phyloP scores from a whole-genome alignment of 352 stramenopile species.

The Thalassiosira mediterranea region DNA sequence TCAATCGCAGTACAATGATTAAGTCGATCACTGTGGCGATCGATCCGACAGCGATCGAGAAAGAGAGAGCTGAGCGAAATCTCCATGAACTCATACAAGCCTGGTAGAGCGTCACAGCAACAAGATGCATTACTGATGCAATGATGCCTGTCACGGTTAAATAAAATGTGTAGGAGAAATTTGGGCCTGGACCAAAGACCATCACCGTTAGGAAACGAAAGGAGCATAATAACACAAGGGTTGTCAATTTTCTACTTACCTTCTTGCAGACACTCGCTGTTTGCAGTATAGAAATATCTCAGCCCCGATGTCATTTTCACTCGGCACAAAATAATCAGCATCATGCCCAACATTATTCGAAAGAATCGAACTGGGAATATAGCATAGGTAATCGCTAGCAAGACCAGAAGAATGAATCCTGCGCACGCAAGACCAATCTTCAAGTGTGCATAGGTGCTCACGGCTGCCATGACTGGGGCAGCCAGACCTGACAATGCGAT shows the following conservation, averaged over 20 bases:
- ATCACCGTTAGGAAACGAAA: neutral
- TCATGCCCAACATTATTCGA: conserved; percentile 4
- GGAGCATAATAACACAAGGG: neutral
- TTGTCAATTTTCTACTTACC: neutral
- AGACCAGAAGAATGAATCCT: conserved; percentile 14
- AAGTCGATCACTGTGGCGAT: conserved; percentile 18
- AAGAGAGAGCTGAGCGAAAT: conserved; percentile 17
- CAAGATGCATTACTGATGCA: conserved; percentile 6
- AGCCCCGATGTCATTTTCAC: conserved; percentile 3
- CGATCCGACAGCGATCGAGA: conserved; percentile 4
- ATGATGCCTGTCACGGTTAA: conserved; percentile 19
- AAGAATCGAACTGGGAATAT: conserved; percentile 26
- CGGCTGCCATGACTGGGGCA: conserved; percentile 7
- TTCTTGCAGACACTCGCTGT: conserved; percentile 18
- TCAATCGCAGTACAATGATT: conserved; percentile 20
- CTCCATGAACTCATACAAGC: conserved; percentile 16
- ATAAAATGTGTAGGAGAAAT: conserved; percentile 30
- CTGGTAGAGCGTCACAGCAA: conserved; percentile 24
- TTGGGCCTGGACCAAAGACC: conserved; percentile 1
- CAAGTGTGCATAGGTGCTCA: conserved; percentile 20
- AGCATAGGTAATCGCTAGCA: conserved; percentile 17
- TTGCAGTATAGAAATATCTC: conserved; percentile 23
- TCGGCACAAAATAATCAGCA: conserved; percentile 4
- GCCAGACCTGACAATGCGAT: conserved; percentile 14
- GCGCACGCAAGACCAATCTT: conserved; percentile 12